phyloP scores from a whole-genome alignment of 371 early-diverging fungal genomes.

The Zychaea mexicana region DNA sequence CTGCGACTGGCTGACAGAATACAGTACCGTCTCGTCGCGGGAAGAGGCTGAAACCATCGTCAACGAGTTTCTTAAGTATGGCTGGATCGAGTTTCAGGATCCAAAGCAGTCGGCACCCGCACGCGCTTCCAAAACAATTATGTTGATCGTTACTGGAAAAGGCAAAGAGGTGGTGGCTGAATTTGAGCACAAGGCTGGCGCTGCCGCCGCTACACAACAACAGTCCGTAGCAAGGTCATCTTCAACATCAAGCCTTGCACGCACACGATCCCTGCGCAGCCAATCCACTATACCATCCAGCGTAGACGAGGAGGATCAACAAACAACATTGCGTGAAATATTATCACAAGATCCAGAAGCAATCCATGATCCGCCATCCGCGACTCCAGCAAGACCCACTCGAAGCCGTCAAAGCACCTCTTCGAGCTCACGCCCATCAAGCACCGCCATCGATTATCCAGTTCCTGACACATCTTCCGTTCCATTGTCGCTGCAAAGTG shows the following conservation, averaged over 20 bases:
- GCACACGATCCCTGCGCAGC: slow-evolving; percentile 1
- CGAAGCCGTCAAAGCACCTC: not conserved
- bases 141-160: slow-evolving; percentile 19
- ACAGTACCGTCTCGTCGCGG: slow-evolving; percentile 60
- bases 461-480: not conserved
- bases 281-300: not conserved
- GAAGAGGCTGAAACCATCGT: slow-evolving; percentile 63
- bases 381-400: not conserved
- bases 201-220: slow-evolving; percentile 2
- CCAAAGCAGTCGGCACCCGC: slow-evolving; percentile 7
- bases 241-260: slow-evolving; percentile 2
- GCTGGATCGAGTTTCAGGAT: slow-evolving; percentile 57
- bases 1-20: slow-evolving; percentile 66
- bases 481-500: not conserved
- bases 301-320: slow-evolving; percentile 13
- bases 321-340: slow-evolving; percentile 25
- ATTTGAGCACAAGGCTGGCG: not conserved
- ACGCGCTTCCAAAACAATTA: slow-evolving; percentile 14
- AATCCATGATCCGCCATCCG: not conserved
- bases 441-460: slow-evolving; percentile 11
- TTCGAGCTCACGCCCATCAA: slow-evolving; percentile 13
- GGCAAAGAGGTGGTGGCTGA: slow-evolving; percentile 27
- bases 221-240: not conserved
- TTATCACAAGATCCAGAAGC: slow-evolving; percentile 24
- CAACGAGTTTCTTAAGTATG: slow-evolving; percentile 53